Conservation (phyloP, 176 grass and related monocot species). For the Musa schizocarpa region DNA sequence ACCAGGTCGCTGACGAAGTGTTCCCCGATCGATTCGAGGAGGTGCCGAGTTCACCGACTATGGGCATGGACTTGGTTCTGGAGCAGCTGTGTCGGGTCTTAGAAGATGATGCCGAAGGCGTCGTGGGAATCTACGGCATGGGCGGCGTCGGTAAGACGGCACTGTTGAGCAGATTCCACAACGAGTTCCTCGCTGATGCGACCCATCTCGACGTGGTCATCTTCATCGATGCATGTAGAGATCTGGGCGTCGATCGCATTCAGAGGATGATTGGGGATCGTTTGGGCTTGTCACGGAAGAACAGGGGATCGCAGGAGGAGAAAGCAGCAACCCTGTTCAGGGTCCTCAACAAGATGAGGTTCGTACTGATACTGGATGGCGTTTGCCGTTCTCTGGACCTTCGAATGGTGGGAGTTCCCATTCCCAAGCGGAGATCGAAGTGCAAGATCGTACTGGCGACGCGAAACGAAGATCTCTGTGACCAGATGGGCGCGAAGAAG, state of each 20-base stretch:
- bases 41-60: neutral
- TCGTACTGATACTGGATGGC: slow-evolving; percentile 25
- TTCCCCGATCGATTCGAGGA: neutral
- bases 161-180: slow-evolving; percentile 24
- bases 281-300: slow-evolving; percentile 6
- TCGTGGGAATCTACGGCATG: slow-evolving; percentile 30
- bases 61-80: slow-evolving; percentile 12
- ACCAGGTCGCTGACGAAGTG: neutral
- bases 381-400: slow-evolving; percentile 10
- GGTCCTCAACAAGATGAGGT: slow-evolving; percentile 14
- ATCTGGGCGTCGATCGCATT: neutral
- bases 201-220: neutral
- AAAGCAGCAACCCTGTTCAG: neutral
- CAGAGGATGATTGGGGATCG: neutral
- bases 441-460: slow-evolving; percentile 26
- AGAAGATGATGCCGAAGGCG: neutral
- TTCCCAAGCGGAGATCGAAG: slow-evolving; percentile 10
- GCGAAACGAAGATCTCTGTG: neutral
- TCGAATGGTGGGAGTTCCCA: slow-evolving; percentile 20
- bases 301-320: neutral
- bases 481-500: slow-evolving; percentile 59
- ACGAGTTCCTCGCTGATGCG: slow-evolving; percentile 17
- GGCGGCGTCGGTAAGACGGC: slow-evolving; percentile 25
- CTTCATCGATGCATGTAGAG: slow-evolving; percentile 9
- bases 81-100: slow-evolving; percentile 1